A percentile compares a stretch with the other conserved stretches of the same genome.
Evolutionary conservation across 2,329 filamentous ascomycete genomes (phyloP).

Genomic region (Diaporthe vaccinii): DNA sequence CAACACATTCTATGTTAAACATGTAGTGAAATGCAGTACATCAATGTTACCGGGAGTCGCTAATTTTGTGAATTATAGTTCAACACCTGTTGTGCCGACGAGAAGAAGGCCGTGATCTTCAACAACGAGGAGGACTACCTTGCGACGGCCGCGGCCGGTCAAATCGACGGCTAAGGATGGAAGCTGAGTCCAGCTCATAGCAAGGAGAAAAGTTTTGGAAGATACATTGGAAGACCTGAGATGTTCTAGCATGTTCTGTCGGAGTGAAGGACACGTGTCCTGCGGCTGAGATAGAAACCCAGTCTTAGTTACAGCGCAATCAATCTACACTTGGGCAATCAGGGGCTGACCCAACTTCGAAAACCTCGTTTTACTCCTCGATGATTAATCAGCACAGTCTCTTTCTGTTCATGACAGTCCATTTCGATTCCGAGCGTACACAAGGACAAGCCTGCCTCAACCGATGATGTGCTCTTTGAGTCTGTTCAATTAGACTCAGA

Average conservation of each 20-base stretch:
- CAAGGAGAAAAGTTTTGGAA: neutral
- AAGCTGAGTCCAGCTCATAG: neutral
- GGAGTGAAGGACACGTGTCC: neutral
- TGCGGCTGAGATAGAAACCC: neutral
- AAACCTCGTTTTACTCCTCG: neutral
- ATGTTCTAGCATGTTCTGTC: no score
- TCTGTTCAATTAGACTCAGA: no score
- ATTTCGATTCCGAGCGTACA: no score
- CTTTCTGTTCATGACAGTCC: neutral
- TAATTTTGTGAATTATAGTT: neutral
- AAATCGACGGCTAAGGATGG: neutral
- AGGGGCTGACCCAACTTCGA: no score
- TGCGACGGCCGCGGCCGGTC: neutral
- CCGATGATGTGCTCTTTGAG: no score
- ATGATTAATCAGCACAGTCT: neutral
- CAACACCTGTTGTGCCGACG: slow-evolving; percentile 11
- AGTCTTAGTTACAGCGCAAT: neutral
- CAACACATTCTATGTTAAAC: neutral
- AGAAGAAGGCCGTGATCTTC: neutral
- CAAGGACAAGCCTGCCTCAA: no score
- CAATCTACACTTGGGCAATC: neutral
- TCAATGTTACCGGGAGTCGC: neutral
- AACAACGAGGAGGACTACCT: slow-evolving; percentile 14
- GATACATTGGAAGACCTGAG: neutral
- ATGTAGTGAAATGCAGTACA: neutral